These are phyloP conservation scores for Limnomonas spitsbergensis DNA, from an alignment of 139 green algal genomes.

Conservation along the genomic window DNA sequence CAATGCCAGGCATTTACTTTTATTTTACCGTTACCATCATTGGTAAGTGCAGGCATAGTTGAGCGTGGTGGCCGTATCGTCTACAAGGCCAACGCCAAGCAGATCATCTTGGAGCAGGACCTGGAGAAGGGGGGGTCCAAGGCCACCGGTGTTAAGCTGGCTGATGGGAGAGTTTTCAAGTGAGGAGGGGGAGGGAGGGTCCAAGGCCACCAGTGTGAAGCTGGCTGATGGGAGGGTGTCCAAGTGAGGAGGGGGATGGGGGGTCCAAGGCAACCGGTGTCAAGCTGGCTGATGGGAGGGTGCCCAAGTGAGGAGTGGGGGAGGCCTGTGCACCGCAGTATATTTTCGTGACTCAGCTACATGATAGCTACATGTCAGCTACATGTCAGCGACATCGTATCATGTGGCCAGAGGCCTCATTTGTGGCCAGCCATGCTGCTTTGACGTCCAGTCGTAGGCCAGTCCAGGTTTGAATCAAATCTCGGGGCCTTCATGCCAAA, in stretches of 20 bases:
- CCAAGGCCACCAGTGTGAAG: neutral
- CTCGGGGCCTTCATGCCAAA: too few species aligned
- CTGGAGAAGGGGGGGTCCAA: neutral
- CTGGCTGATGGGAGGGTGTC: constrained; percentile 19
- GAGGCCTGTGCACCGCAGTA: too few species aligned
- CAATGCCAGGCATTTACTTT: too few species aligned
- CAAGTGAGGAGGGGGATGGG: constrained; percentile 16
- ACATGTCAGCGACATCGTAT: too few species aligned
- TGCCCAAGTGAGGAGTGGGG: constrained; percentile 21
- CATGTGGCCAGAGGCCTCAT: too few species aligned
- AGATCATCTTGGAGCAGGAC: constrained; percentile 8
- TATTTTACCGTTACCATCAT: too few species aligned
- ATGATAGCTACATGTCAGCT: too few species aligned
- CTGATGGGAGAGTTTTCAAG: constrained; percentile 22
- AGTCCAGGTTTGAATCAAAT: too few species aligned
- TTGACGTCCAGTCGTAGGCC: too few species aligned
- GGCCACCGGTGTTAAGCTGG: constrained; percentile 9
- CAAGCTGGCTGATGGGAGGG: constrained; percentile 12
- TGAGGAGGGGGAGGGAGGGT: constrained; percentile 2
- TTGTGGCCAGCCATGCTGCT: too few species aligned
- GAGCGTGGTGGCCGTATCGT: constrained; percentile 58
- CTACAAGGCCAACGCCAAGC: constrained; percentile 77
- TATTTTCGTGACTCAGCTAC: too few species aligned
- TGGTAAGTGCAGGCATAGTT: constrained; percentile 28
- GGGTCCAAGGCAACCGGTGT: neutral